Percentiles rank a stretch among this genome's conserved stretches.
These are phyloP conservation scores for Phytopythium kandeliae DNA, from an alignment of 352 stramenopile species.

Conservation along the genomic window DNA sequence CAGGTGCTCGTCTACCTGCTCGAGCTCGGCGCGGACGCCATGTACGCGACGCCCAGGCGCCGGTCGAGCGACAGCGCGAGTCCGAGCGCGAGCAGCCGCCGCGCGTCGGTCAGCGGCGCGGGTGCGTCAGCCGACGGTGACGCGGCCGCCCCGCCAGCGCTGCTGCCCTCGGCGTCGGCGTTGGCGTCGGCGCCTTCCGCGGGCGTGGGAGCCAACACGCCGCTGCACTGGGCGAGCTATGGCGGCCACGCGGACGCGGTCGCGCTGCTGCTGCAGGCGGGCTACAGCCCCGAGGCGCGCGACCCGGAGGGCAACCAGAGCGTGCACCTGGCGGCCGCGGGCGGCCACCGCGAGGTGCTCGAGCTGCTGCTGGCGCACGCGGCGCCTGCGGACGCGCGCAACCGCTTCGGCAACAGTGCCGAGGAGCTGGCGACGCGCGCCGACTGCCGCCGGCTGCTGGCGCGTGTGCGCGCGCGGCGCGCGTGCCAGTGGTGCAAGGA, in stretches of 20 bases:
- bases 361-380: conserved; percentile 70
- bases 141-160: neutral
- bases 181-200: no score
- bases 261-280: conserved; percentile 53
- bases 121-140: neutral
- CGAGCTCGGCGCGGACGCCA: conserved; percentile 57
- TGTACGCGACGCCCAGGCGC: conserved; percentile 49
- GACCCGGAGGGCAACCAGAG: conserved; percentile 70
- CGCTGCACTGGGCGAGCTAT: conserved; percentile 86
- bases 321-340: conserved; percentile 68
- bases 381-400: conserved; percentile 43
- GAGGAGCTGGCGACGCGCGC: conserved; percentile 65
- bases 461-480: conserved; percentile 53
- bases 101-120: neutral
- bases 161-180: neutral
- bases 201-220: conserved; percentile 52
- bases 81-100: neutral
- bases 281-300: conserved; percentile 56
- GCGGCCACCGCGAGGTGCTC: conserved; percentile 56
- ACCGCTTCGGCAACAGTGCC: conserved; percentile 71
- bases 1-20: conserved; percentile 64
- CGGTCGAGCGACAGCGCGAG: neutral
- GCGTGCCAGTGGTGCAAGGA: conserved; percentile 78
- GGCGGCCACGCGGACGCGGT: conserved; percentile 67
- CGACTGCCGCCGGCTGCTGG: conserved; percentile 51